These are phyloP conservation scores for Prunus dulcis DNA, from an alignment of 306 rosid genomes.

Conservation along the genomic window DNA sequence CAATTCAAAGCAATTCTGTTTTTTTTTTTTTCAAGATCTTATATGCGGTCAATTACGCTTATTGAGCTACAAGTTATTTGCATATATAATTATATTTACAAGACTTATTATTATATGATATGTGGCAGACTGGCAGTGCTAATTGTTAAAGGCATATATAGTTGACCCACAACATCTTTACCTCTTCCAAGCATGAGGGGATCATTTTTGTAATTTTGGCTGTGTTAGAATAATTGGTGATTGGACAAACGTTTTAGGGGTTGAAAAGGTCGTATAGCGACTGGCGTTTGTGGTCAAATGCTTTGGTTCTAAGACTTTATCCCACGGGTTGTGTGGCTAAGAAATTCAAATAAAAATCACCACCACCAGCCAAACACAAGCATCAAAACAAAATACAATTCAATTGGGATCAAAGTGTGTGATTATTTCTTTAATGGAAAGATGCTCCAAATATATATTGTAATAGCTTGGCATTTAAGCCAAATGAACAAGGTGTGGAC, in stretches of 20 bases:
- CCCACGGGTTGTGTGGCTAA: neutral
- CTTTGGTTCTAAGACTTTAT: neutral
- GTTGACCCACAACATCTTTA: conserved; percentile 7
- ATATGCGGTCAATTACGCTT: fast-evolving
- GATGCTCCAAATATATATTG: neutral
- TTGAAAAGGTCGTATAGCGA: neutral
- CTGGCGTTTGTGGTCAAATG: conserved; percentile 7
- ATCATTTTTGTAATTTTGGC: neutral
- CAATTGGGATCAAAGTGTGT: neutral
- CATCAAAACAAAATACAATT: neutral
- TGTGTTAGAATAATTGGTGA: neutral
- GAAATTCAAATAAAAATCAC: neutral
- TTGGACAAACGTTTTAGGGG: neutral
- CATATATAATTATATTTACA: neutral
- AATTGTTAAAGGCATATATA: neutral
- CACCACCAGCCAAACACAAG: neutral
- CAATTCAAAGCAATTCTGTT: no score
- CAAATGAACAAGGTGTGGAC: neutral
- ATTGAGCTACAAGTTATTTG: no score
- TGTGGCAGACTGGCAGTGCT: neutral
- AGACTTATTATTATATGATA: neutral
- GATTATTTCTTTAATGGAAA: neutral
- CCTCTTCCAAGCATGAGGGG: conserved; percentile 23
- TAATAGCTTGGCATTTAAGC: conserved; percentile 9
- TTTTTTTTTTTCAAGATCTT: fast-evolving